These are phyloP conservation scores for Candida smagusa DNA, from an alignment of 1,139 yeast species.

Conservation along the genomic window DNA sequence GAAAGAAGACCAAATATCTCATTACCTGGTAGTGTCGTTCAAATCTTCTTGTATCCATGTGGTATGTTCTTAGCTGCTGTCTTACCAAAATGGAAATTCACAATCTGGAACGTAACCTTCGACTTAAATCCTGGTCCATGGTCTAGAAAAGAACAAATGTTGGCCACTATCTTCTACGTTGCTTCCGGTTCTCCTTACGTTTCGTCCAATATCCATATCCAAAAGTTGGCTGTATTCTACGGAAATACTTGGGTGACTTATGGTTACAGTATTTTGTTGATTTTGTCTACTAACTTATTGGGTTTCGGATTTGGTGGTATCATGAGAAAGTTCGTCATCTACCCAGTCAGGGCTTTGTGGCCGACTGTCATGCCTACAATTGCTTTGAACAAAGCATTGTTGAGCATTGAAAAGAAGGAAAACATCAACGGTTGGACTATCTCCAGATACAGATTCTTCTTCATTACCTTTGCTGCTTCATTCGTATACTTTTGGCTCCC, in stretches of 20 bases:
- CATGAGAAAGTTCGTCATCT: slow-evolving; percentile 17
- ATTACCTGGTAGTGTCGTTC: slow-evolving; percentile 47
- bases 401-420: slow-evolving; percentile 14
- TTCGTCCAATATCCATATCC: slow-evolving; percentile 16
- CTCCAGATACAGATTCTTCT: slow-evolving; percentile 16
- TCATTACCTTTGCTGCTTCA: slow-evolving; percentile 10
- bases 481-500: slow-evolving; percentile 20
- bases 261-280: slow-evolving; percentile 16
- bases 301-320: slow-evolving; percentile 23
- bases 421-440: slow-evolving; percentile 19
- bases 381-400: slow-evolving; percentile 20
- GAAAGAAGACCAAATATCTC: slow-evolving; percentile 54
- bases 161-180: slow-evolving; percentile 17
- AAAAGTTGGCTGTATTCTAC: slow-evolving; percentile 14
- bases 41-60: slow-evolving; percentile 55
- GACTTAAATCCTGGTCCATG: slow-evolving; percentile 25
- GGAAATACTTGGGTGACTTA: slow-evolving; percentile 15
- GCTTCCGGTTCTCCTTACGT: slow-evolving; percentile 14
- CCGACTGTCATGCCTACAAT: slow-evolving; percentile 17
- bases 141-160: slow-evolving; percentile 21
- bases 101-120: slow-evolving; percentile 13
- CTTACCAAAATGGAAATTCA: slow-evolving; percentile 22
- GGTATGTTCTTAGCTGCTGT: slow-evolving; percentile 33
- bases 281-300: slow-evolving; percentile 17
- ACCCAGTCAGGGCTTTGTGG: slow-evolving; percentile 15